A percentile compares a stretch with the other conserved stretches of the same genome.
Evolutionary conservation across 805 yeast species (phyloP).

Genomic region (Cyberlindnera suaveolens): DNA sequence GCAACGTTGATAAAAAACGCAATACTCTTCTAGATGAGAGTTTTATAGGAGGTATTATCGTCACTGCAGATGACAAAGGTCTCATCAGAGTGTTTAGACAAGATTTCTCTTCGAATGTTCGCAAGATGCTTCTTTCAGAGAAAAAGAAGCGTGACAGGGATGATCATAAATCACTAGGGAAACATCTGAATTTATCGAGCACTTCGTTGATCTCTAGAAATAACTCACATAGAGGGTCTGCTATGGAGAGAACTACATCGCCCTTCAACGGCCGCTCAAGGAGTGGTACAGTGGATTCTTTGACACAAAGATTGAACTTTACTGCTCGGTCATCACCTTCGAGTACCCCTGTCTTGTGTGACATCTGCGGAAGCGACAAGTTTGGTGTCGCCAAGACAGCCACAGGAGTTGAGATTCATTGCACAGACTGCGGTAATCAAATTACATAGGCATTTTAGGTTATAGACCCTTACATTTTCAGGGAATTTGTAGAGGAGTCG

Average conservation of each 20-base stretch:
- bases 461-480: too few species aligned
- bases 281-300: constrained; percentile 16
- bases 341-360: neutral
- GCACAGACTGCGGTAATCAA: constrained; percentile 25
- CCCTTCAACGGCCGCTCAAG: constrained; percentile 12
- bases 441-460: constrained; percentile 1
- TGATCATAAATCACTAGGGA: constrained; percentile 4
- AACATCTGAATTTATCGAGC: constrained; percentile 12
- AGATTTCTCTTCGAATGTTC: constrained; percentile 53
- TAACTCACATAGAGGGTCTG: constrained; percentile 3
- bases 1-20: constrained; percentile 1
- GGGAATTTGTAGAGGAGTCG: too few species aligned
- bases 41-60: constrained; percentile 44
- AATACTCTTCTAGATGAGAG: constrained; percentile 22
- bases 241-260: neutral
- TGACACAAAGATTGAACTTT: constrained; percentile 1
- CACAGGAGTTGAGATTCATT: constrained; percentile 13
- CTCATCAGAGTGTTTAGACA: constrained; percentile 71
- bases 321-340: neutral
- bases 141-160: constrained; percentile 4
- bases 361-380: constrained; percentile 23
- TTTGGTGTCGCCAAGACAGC: constrained; percentile 13
- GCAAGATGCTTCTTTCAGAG: constrained; percentile 30
- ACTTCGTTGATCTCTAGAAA: constrained; percentile 15
- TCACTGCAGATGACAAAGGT: constrained; percentile 74